Percentiles rank a stretch among this genome's conserved stretches.
These are phyloP conservation scores for Penicillium carneum DNA, from an alignment of 2,329 filamentous ascomycete species.

Conservation along the genomic window DNA sequence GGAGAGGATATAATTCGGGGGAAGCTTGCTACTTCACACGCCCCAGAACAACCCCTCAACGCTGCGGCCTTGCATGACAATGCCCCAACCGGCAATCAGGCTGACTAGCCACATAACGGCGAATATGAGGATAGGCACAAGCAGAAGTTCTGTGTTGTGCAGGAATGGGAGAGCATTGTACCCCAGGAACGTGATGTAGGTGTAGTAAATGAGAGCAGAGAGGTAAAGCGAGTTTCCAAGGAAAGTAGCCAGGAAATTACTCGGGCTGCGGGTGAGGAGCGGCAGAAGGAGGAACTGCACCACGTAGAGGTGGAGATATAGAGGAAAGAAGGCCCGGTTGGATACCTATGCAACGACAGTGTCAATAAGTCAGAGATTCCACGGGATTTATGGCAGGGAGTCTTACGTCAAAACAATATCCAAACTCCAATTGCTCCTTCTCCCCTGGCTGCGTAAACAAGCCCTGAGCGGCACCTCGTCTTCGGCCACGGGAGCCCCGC, in stretches of 20 bases:
- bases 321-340: constrained; percentile 71
- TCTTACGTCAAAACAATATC: constrained; percentile 73
- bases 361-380: not conserved
- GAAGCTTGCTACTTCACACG: constrained; percentile 35
- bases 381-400: not conserved
- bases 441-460: constrained; percentile 64
- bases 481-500: constrained; percentile 54
- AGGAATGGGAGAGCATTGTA: constrained; percentile 74
- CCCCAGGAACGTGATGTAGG: constrained; percentile 72
- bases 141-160: constrained; percentile 70
- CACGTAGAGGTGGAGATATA: constrained; percentile 72
- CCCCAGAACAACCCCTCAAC: constrained; percentile 56
- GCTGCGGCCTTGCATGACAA: constrained; percentile 54
- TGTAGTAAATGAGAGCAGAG: constrained; percentile 71
- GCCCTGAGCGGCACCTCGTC: constrained; percentile 60
- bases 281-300: constrained; percentile 73
- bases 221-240: constrained; percentile 72
- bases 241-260: constrained; percentile 58
- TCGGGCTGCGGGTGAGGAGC: constrained; percentile 55
- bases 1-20: constrained; percentile 4
- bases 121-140: constrained; percentile 67
- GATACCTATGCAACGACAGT: constrained; percentile 57
- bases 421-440: constrained; percentile 70
- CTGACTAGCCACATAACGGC: constrained; percentile 66
- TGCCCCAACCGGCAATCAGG: constrained; percentile 56